Evolutionary conservation across 2,329 filamentous ascomycete species (phyloP), one percentile per base, ranked within the genome.

Genomic region (Hypoxylon sp.): DNA sequence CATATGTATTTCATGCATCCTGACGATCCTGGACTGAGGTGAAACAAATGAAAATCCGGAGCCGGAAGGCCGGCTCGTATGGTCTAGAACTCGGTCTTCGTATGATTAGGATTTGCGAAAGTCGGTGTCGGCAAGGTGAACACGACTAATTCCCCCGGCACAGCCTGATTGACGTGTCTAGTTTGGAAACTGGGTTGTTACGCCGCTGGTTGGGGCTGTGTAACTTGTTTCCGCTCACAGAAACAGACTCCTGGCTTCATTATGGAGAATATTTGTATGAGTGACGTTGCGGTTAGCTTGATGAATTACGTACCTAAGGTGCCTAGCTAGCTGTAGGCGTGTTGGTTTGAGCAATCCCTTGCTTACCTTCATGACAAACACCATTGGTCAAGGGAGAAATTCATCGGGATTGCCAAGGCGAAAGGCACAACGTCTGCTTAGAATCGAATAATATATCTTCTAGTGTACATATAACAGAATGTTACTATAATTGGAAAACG

Each of bases 91-190:
- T 27, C 12, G n/a, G n/a, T n/a, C n/a, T n/a, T n/a, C n/a, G n/a
- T n/a, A n/a, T 13, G 7, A 20, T 34, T 26, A 21, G 20, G 26
- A 43, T 20, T 26, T 26, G 30, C 29, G 40, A 43, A 20, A 7
- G 5, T 17, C 20, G 29, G 20, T 11, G 19, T 26, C 29, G 29
- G 29, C 7, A 34, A n/a, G 30, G 34, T 19, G 12, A 17, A 12
- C 29, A 8, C 34, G 13, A 16, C 20, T 21, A 21, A 34, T 29
- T 17, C n/a, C n/a, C 35, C 16, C 15, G 41, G 41, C 31, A 45
- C 31, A 34, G 41, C 41, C 41, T 13, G 12, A 15, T 45, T 45
- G 41, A 45, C 41, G 41, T 45, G 41, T 36, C 41, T 35, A 27
- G 21, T 25, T 25, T n/a, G n/a, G n/a, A 20, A 26, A 13, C 13